phyloP scores from a whole-genome alignment of 257 asterid species.

The Primulina huaijiensis region DNA sequence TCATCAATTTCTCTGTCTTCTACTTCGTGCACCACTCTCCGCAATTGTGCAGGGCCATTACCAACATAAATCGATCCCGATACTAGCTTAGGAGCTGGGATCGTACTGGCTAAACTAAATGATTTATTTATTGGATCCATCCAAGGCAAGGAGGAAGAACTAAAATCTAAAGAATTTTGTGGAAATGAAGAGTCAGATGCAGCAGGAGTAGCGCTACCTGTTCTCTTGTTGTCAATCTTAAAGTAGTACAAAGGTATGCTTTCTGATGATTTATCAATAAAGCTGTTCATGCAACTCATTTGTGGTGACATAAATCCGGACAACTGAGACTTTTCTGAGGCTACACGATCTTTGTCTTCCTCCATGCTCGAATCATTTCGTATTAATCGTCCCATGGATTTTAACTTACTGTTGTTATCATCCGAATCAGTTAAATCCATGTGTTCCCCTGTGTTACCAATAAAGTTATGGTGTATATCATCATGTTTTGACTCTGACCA shows the following conservation, averaged over 20 bases:
- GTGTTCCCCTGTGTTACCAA: slow-evolving; percentile 34
- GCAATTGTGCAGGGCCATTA: slow-evolving; percentile 63
- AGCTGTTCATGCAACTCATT: slow-evolving; percentile 84
- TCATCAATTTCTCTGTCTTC: slow-evolving; percentile 86
- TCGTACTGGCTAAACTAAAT: slow-evolving; percentile 74
- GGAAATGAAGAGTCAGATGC: slow-evolving; percentile 66
- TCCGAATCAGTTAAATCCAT: slow-evolving; percentile 38
- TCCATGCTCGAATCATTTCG: slow-evolving; percentile 44
- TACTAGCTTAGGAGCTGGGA: slow-evolving; percentile 73
- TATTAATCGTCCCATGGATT: slow-evolving; percentile 47
- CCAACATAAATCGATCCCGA: slow-evolving; percentile 79
- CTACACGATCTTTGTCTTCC: slow-evolving; percentile 53
- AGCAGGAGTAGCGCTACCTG: slow-evolving; percentile 42
- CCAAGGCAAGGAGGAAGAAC: slow-evolving; percentile 91
- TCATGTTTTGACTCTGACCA: slow-evolving; percentile 63
- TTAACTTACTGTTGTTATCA: slow-evolving; percentile 50
- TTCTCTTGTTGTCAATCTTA: slow-evolving; percentile 69
- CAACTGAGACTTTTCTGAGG: slow-evolving; percentile 81
- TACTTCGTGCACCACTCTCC: slow-evolving; percentile 97
- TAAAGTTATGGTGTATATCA: slow-evolving; percentile 38
- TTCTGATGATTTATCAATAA: slow-evolving; percentile 83
- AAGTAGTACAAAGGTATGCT: slow-evolving; percentile 89
- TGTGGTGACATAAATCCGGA: slow-evolving; percentile 97
- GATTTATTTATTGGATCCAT: slow-evolving; percentile 83
- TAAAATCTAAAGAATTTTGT: slow-evolving; percentile 62